phyloP scores from a whole-genome alignment of 1,139 yeast genomes.

The Yamadazyma membranifaciens region DNA sequence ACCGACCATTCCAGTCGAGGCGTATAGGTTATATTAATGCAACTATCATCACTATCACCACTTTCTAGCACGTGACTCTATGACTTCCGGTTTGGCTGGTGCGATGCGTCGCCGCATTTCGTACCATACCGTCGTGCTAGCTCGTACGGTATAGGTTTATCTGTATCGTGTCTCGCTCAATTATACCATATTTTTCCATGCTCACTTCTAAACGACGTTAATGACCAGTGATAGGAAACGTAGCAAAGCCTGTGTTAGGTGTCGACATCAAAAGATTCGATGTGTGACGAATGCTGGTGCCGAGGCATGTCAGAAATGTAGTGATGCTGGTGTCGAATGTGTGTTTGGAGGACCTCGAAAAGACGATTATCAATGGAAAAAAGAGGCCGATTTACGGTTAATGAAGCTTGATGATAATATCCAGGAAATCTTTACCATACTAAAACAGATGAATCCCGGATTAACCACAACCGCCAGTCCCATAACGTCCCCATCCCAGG shows the following conservation, averaged over 20 bases:
- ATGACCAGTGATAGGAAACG: background rate
- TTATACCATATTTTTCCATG: too few species aligned
- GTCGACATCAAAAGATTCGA: slow-evolving; percentile 8
- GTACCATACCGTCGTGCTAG: too few species aligned
- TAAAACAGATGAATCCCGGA: background rate
- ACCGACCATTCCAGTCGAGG: background rate
- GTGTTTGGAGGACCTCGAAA: background rate
- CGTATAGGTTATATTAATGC: too few species aligned
- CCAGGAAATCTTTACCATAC: background rate
- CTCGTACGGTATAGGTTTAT: too few species aligned
- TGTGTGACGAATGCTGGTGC: background rate
- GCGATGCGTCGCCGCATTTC: too few species aligned
- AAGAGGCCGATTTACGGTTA: slow-evolving; percentile 1
- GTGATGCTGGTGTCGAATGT: background rate
- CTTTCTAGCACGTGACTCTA: too few species aligned
- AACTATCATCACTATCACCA: too few species aligned
- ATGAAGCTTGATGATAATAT: background rate
- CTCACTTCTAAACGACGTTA: too few species aligned
- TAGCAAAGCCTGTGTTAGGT: slow-evolving; percentile 8
- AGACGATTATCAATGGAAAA: slow-evolving; percentile 6
- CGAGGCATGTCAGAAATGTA: slow-evolving; percentile 2
- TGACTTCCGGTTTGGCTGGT: too few species aligned
- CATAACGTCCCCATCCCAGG: background rate
- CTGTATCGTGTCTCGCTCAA: too few species aligned
- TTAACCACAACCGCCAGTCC: background rate